phyloP scores from a whole-genome alignment of 805 yeast genomes.

The Maudiozyma bulderi region DNA sequence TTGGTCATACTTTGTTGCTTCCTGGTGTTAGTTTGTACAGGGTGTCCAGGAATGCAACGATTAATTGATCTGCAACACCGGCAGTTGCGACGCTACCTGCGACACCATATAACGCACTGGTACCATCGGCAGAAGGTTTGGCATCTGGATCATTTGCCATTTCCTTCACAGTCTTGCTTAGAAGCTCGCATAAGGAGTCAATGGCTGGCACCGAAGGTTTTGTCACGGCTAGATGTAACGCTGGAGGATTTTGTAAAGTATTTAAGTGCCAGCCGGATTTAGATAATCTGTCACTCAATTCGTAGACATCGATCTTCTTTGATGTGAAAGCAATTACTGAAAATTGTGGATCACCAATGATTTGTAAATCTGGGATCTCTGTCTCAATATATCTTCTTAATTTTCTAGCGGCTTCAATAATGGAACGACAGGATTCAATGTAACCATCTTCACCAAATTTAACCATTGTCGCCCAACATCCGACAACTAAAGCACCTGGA shows the following conservation, averaged over 20 bases:
- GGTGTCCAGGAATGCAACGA: constrained; percentile 73
- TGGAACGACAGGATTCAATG: constrained; percentile 50
- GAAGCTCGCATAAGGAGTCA: constrained; percentile 47
- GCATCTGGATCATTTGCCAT: constrained; percentile 27
- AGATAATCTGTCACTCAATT: constrained; percentile 60
- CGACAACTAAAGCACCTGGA: constrained; percentile 96
- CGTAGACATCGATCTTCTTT: constrained; percentile 55
- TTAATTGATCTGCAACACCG: constrained; percentile 72
- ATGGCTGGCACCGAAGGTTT: constrained; percentile 52
- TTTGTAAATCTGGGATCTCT: constrained; percentile 46
- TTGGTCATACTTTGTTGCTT: neutral
- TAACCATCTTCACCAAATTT: constrained; percentile 82
- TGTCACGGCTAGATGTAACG: constrained; percentile 85
- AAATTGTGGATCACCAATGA: constrained; percentile 78
- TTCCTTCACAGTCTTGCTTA: constrained; percentile 37
- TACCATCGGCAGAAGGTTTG: constrained; percentile 40
- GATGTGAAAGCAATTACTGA: constrained; percentile 78
- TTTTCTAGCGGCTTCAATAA: constrained; percentile 53
- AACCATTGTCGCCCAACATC: constrained; percentile 93
- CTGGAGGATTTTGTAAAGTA: constrained; percentile 81
- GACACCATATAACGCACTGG: constrained; percentile 89
- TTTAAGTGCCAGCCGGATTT: constrained; percentile 71
- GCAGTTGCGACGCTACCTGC: constrained; percentile 84
- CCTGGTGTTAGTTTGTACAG: constrained; percentile 46
- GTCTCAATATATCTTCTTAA: constrained; percentile 40